These are phyloP conservation scores for Acidomyces sp. DNA, from an alignment of 495 filamentous ascomycete species.

Conservation along the genomic window DNA sequence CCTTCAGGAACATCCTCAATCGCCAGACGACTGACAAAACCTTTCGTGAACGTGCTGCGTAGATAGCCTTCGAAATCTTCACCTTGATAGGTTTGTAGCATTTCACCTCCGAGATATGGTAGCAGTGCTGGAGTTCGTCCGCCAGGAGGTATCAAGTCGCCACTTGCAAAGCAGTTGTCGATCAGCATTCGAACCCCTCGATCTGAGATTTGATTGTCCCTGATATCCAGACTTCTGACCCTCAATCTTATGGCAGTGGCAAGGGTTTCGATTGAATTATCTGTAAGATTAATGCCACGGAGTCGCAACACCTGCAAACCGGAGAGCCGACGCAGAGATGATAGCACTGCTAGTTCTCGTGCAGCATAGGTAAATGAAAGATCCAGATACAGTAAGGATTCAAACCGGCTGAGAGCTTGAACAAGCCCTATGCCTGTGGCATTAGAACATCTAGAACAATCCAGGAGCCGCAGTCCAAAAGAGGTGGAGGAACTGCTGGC, in stretches of 20 bases:
- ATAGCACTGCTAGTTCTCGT: slow-evolving; percentile 39
- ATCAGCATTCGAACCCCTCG: slow-evolving; percentile 39
- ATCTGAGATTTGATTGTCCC: slow-evolving; percentile 47
- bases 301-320: slow-evolving; percentile 48
- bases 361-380: slow-evolving; percentile 46
- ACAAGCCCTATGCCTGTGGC: slow-evolving; percentile 42
- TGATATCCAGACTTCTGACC: slow-evolving; percentile 46
- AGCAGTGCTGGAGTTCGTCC: slow-evolving; percentile 8
- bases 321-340: slow-evolving; percentile 28
- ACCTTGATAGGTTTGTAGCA: slow-evolving; percentile 25
- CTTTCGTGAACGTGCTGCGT: slow-evolving; percentile 36
- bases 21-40: slow-evolving; percentile 37
- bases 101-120: slow-evolving; percentile 19
- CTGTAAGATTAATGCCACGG: slow-evolving; percentile 42
- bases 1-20: slow-evolving; percentile 40
- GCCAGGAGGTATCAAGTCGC: slow-evolving; percentile 5
- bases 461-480: slow-evolving; percentile 39
- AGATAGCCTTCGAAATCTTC: slow-evolving; percentile 39
- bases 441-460: slow-evolving; percentile 46
- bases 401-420: slow-evolving; percentile 41
- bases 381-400: slow-evolving; percentile 45
- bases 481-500: background rate
- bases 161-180: slow-evolving; percentile 34
- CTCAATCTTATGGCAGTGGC: slow-evolving; percentile 39
- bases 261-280: slow-evolving; percentile 41